Evolutionary conservation across 1,284 basidiomycete genomes (phyloP).

Genomic region (Ceraceosorus guamensis): DNA sequence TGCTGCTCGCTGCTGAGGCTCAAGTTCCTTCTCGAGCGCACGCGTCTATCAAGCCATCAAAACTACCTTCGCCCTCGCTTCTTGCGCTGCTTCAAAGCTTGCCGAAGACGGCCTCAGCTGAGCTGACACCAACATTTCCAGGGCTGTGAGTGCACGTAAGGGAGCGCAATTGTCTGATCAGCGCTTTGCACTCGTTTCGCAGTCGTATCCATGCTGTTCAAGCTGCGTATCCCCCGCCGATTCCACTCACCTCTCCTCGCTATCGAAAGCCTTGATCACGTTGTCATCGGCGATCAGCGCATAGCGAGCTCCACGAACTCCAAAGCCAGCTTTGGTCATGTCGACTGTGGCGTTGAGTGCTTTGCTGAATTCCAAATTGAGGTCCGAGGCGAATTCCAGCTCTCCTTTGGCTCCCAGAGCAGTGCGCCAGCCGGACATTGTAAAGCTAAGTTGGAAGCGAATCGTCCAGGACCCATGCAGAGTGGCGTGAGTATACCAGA

Average conservation of each 20-base stretch:
- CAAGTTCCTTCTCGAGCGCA: no score
- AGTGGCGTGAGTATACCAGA: no score
- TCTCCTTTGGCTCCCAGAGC: constrained; percentile 65
- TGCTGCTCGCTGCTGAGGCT: no score
- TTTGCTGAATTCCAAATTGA: constrained; percentile 60
- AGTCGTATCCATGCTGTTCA: neutral
- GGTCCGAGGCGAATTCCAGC: constrained; percentile 64
- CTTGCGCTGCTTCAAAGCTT: constrained; percentile 55
- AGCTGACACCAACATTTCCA: constrained; percentile 59
- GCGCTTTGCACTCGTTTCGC: neutral
- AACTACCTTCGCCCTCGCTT: no score
- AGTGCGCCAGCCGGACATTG: constrained; percentile 59
- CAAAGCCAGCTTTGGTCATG: constrained; percentile 57
- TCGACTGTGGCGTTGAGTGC: constrained; percentile 60
- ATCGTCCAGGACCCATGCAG: no score
- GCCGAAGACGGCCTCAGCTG: constrained; percentile 61
- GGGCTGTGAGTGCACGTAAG: constrained; percentile 12
- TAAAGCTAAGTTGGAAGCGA: neutral
- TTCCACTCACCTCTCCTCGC: constrained; percentile 1
- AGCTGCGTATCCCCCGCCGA: neutral
- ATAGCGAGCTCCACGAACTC: constrained; percentile 63
- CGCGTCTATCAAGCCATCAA: no score
- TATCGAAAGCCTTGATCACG: constrained; percentile 46
- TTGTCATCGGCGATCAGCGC: constrained; percentile 66
- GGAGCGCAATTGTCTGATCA: neutral